Conservation (phyloP, 176 grass and related monocot species). For the Oryza glumipatula region DNA sequence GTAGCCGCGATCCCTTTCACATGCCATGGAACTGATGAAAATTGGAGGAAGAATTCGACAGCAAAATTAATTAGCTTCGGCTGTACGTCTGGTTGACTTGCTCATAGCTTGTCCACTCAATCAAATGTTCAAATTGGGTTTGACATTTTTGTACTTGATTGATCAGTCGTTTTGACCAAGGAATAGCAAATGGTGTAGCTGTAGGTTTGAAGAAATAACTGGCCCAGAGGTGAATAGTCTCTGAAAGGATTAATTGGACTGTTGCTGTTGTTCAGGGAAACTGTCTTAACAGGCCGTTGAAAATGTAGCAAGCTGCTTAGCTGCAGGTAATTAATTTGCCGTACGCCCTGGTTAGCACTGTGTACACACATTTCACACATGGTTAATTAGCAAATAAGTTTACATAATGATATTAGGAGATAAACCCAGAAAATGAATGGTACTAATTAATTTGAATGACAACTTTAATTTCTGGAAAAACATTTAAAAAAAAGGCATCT, state of each 20-base stretch:
- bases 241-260: not conserved
- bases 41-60: not conserved
- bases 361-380: not conserved
- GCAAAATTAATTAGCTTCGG: not conserved
- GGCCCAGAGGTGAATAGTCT: not conserved
- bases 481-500: not conserved
- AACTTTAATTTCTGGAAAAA: not conserved
- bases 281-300: not conserved
- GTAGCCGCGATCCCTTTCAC: not conserved
- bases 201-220: conserved; percentile 6
- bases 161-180: not conserved
- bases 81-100: conserved; percentile 36
- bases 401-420: not conserved
- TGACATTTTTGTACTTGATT: conserved; percentile 8
- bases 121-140: conserved; percentile 28
- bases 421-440: not conserved
- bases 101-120: not conserved
- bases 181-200: not conserved
- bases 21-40: not conserved
- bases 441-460: not conserved
- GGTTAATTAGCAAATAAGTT: not conserved
- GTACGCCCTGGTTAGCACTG: not conserved
- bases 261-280: not conserved
- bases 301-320: not conserved
- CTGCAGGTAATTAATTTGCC: not conserved